Base-by-base conservation (phyloP, 345 rosid species). In the Erucastrum elatum region DNA sequence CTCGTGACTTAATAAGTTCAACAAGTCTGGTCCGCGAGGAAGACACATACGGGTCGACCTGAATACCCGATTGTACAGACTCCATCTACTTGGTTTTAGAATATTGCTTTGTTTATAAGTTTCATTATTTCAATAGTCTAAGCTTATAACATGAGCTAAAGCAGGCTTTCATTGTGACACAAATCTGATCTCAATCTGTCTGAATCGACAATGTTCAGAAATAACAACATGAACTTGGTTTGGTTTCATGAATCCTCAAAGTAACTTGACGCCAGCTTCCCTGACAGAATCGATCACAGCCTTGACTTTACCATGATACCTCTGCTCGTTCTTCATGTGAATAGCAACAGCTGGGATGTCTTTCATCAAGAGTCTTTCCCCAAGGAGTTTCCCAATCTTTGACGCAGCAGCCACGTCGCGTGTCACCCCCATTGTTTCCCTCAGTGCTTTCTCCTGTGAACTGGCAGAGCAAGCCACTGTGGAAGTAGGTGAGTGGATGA, bases 401-500 rank as follows among this genome's bases (percentile, higher is more conserved):
- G 96, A 83, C 60, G 98, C 98, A 59, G 96, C 96, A 0, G 93
- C 97, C n/a, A 92, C 91, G 55, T 94, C 96, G 27, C 91, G 84
- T 16, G 93, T 84, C 67, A 84, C 77, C 31, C 59, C 94, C 86
- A 86, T 84, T 82, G 84, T 84, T 8, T 81, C 17, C 80, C 97
- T 86, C 67, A 95, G 59, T 58, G 88, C 85, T 86, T 88, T 88
- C 85, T 92, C 97, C 74, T 89, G 96, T 13, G 94, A 91, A 81
- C 91, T 93, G 1, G 96, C 97, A 0, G 91, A 82, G 27, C 87
- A 86, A 29, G 96, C 97, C 7, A 95, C 97, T 0, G 90, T 87
- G 29, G 96, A 90, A 2, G 92, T 87, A 27, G 99, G 96, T 1
- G 91, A 69, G 83, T 90, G 99, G 76, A 92, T 77, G 62, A 91